Conservation (phyloP, 331 rosid genomes). For the Cydonia oblonga region DNA sequence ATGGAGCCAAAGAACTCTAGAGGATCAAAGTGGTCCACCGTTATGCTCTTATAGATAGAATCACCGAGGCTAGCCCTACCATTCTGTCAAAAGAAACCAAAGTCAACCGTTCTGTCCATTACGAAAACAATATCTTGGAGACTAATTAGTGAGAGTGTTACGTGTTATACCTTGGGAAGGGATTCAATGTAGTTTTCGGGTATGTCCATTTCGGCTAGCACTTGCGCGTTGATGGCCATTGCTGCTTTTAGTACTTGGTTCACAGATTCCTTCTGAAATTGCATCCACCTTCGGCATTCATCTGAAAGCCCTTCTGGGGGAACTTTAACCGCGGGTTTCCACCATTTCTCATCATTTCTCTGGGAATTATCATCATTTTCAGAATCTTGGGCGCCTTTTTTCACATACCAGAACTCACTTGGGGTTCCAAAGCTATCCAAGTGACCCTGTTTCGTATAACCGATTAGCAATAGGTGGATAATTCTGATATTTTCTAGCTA, state of each 20-base stretch:
- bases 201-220: slow-evolving; percentile 61
- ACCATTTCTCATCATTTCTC: slow-evolving; percentile 74
- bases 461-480: slow-evolving; percentile 8
- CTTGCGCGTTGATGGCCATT: slow-evolving; percentile 89
- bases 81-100: slow-evolving; percentile 30
- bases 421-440: slow-evolving; percentile 51
- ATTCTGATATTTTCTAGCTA: not conserved
- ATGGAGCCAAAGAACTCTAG: slow-evolving; percentile 34
- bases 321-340: slow-evolving; percentile 72
- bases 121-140: no score
- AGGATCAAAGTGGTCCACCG: slow-evolving; percentile 50
- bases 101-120: not conserved
- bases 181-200: slow-evolving; percentile 83
- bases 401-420: slow-evolving; percentile 74
- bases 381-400: slow-evolving; percentile 35
- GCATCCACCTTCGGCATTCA: slow-evolving; percentile 46
- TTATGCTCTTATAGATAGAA: slow-evolving; percentile 52
- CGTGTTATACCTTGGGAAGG: slow-evolving; percentile 55
- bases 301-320: slow-evolving; percentile 61
- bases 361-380: slow-evolving; percentile 18
- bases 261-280: slow-evolving; percentile 52
- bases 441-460: slow-evolving; percentile 36
- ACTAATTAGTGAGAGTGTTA: not conserved
- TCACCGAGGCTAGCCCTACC: slow-evolving; percentile 85
- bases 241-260: slow-evolving; percentile 86